These are phyloP conservation scores for Leccinum pellstonianum DNA, from an alignment of 768 basidiomycete genomes.

Conservation along the genomic window DNA sequence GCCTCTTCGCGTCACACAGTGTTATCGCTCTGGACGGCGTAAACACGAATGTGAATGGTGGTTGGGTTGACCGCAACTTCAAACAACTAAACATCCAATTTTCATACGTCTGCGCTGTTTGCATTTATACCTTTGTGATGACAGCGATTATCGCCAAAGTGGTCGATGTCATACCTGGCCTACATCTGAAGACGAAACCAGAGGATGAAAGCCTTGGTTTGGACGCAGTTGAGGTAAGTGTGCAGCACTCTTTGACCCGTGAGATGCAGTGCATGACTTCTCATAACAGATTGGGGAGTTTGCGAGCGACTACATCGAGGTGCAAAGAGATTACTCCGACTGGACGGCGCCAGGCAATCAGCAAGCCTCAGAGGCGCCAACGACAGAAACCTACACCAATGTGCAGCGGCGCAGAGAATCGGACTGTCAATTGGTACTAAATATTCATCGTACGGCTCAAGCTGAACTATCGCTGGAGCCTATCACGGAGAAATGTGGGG, in stretches of 20 bases:
- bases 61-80: constrained; percentile 76
- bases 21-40: constrained; percentile 71
- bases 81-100: constrained; percentile 81
- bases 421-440: constrained; percentile 23
- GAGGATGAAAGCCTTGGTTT: constrained; percentile 63
- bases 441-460: neutral
- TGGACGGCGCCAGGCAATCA: constrained; percentile 37
- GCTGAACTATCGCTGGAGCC: constrained; percentile 17
- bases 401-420: constrained; percentile 40
- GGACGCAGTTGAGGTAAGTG: constrained; percentile 67
- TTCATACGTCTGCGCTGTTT: constrained; percentile 57
- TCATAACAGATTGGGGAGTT: constrained; percentile 62
- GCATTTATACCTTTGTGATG: constrained; percentile 57
- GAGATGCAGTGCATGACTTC: neutral
- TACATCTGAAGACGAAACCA: constrained; percentile 50
- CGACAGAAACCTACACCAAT: constrained; percentile 19
- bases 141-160: constrained; percentile 60
- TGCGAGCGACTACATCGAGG: constrained; percentile 68
- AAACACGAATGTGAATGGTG: constrained; percentile 51
- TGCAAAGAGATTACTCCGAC: constrained; percentile 63
- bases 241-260: neutral
- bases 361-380: constrained; percentile 7
- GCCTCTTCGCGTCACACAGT: constrained; percentile 65
- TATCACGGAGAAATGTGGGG: constrained; percentile 16
- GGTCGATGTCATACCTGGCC: constrained; percentile 57